These are phyloP conservation scores for Didymellaceae sp. DNA, from an alignment of 2,329 filamentous ascomycete genomes.

Conservation along the genomic window DNA sequence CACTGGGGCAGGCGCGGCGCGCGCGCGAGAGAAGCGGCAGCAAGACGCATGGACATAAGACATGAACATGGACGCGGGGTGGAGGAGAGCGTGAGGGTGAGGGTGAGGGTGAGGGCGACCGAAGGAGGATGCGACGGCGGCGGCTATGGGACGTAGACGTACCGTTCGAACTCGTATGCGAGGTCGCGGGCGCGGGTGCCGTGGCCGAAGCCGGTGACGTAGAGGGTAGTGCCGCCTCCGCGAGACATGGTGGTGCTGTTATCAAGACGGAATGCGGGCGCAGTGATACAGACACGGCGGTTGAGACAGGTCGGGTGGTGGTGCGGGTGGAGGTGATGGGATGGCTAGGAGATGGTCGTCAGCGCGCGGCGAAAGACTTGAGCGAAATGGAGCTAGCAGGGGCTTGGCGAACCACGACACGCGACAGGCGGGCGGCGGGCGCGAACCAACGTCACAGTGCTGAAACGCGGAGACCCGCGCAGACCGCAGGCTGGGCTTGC, in stretches of 20 bases:
- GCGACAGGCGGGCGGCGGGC: conserved; percentile 1
- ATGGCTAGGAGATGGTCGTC: conserved; percentile 22
- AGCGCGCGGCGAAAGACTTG: conserved; percentile 19
- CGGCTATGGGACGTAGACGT: conserved; percentile 63
- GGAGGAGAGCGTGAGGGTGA: conserved; percentile 48
- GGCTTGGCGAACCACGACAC: conserved; percentile 10
- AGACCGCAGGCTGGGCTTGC: too few species aligned
- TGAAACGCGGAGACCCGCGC: neutral
- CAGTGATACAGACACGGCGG: conserved; percentile 20
- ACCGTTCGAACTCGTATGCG: conserved; percentile 99
- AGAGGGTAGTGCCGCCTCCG: conserved; percentile 88
- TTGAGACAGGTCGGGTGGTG: conserved; percentile 20
- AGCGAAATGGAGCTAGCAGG: conserved; percentile 12
- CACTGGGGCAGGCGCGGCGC: conserved; percentile 1
- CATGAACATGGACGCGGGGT: conserved; percentile 29
- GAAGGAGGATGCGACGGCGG: too few species aligned
- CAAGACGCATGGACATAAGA: neutral
- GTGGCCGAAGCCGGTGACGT: conserved; percentile 99
- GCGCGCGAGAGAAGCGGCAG: neutral
- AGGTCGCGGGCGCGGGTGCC: conserved; percentile 98
- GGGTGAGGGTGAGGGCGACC: conserved; percentile 29
- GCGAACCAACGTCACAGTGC: neutral
- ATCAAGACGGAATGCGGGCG: conserved; percentile 10
- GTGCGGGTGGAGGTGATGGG: conserved; percentile 18
- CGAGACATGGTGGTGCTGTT: conserved; percentile 74